Evolutionary conservation across 2,329 filamentous ascomycete genomes (phyloP), one percentile per base, ranked within the genome.

Genomic region (Didymellaceae sp.): DNA sequence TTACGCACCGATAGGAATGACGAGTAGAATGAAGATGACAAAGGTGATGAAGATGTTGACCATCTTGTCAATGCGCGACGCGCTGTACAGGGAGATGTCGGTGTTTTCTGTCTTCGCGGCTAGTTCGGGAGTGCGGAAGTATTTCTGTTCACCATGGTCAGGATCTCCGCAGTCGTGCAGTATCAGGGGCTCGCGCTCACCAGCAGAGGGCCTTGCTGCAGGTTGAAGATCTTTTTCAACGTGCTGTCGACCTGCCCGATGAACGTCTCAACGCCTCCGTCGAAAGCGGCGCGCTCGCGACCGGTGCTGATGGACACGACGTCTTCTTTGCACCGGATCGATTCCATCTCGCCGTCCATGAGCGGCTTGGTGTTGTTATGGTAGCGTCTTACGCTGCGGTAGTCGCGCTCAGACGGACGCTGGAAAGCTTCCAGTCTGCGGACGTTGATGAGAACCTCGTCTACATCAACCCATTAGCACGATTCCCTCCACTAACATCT

Each of bases 1-100:
- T 13, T 6, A 35, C 48, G 8, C 30, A 52, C 48, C 17, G 6
- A 77, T 73, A 0, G 75, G 75, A 7, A 76, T 57, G 1, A 76
- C 66, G 1, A 77, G 65, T 2, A 77, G 63, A 10, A 73, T 62
- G 59, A 77, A 76, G 37, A 78, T 76, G 14, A 77, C 61, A n/a
- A 71, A 50, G 0, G 74, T 76, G 54, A 78, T 76, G 49, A 77
- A 65, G 11, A 74, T 54, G 45, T 74, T 75, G 45, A 75, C 72
- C 17, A 77, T 63, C 8, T 60, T 67, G 46, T 77, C 73, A 20
- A 77, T 68, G 14, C 74, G 66, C 0, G 61, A 53, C 8, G 67
- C 62, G 31, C 67, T 69, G 61, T 75, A 77, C 41, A 71, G 70
- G 30, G 68, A 65, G 37, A 77, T 61, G 31, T 62, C 44, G 2